A percentile compares a stretch with the other conserved stretches of the same genome.
Evolutionary conservation across 352 stramenopile genomes (phyloP).

Genomic region (Phytophthora chlamydospora): DNA sequence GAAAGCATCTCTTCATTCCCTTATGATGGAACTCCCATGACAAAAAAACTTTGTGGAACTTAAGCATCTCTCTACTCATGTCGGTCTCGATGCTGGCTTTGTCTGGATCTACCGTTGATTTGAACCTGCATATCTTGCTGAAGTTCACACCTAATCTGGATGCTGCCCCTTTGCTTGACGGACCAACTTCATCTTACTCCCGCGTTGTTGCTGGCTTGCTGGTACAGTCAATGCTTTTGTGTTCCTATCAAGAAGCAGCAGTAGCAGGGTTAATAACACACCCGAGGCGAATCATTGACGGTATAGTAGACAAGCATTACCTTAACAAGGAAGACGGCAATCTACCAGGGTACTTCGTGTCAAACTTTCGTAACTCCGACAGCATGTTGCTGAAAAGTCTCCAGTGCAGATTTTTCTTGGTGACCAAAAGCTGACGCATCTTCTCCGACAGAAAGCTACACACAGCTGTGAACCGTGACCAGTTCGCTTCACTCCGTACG

Average conservation of each 20-base stretch:
- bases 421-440: neutral
- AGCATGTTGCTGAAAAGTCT: conserved; percentile 3
- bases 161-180: no score
- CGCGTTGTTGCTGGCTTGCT: no score
- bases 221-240: neutral
- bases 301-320: neutral
- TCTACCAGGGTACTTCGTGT: conserved; percentile 8
- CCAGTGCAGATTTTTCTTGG: neutral
- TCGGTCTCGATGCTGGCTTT: neutral
- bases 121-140: no score
- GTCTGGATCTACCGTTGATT: neutral
- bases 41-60: no score
- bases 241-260: conserved; percentile 1
- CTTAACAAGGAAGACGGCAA: conserved; percentile 15
- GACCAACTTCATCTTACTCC: no score
- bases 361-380: conserved; percentile 2
- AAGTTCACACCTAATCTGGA: no score
- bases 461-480: conserved; percentile 10
- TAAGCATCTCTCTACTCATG: no score
- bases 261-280: neutral
- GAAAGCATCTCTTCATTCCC: no score
- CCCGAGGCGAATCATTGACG: neutral
- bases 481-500: conserved; percentile 7
- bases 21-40: no score
- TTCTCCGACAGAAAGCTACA: conserved; percentile 7